These are phyloP conservation scores for Escovopsis weberi DNA, from an alignment of 2,329 filamentous ascomycete genomes.

Conservation along the genomic window DNA sequence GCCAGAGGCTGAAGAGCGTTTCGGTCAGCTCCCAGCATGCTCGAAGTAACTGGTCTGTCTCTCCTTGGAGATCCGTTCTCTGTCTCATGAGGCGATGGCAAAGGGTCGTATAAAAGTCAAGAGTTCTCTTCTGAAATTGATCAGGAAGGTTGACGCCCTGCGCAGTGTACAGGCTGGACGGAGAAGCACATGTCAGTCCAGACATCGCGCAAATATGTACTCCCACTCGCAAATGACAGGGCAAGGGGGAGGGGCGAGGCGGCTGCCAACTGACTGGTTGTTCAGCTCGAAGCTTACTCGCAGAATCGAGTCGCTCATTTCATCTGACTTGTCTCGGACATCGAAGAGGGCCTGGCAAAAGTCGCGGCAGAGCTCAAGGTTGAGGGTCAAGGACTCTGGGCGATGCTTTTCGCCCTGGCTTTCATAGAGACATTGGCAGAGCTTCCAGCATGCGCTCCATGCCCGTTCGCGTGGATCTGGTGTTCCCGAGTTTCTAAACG, in stretches of 20 bases:
- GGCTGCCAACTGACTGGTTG: conserved; percentile 51
- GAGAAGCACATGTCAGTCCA: too few species aligned
- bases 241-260: neutral
- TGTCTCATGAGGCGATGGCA: conserved; percentile 97
- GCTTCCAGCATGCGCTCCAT: conserved; percentile 87
- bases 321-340: conserved; percentile 62
- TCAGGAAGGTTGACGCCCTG: conserved; percentile 71
- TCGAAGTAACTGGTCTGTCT: conserved; percentile 70
- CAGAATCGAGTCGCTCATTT: conserved; percentile 70
- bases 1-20: conserved; percentile 81
- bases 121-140: conserved; percentile 71
- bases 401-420: conserved; percentile 58
- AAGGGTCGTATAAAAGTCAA: conserved; percentile 89
- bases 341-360: conserved; percentile 91
- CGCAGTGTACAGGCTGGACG: conserved; percentile 62
- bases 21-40: conserved; percentile 86
- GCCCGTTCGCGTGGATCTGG: conserved; percentile 72
- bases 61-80: conserved; percentile 58
- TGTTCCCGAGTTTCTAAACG: conserved; percentile 60
- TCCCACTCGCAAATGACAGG: too few species aligned
- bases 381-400: conserved; percentile 53
- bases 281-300: conserved; percentile 90
- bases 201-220: too few species aligned
- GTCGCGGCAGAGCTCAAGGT: conserved; percentile 75
- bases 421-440: conserved; percentile 81